These are phyloP conservation scores for Claviceps digitariae DNA, from an alignment of 2,329 filamentous ascomycete species.

Conservation along the genomic window DNA sequence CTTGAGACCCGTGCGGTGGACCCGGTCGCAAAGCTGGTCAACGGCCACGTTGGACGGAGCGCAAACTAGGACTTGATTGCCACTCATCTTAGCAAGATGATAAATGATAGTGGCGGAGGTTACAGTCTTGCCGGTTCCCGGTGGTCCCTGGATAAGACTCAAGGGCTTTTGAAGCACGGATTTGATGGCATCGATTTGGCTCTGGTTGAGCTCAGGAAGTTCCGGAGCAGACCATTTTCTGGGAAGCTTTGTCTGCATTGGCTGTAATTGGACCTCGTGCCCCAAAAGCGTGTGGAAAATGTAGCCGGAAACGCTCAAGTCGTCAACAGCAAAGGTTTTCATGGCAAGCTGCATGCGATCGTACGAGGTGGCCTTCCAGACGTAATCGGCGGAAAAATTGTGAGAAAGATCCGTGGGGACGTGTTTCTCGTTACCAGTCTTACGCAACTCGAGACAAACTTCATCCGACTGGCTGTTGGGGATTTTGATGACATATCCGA, in stretches of 20 bases:
- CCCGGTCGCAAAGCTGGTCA: conserved; percentile 93
- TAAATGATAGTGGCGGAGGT: conserved; percentile 98
- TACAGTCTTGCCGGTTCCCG: conserved; percentile 95
- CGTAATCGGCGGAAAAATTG: conserved; percentile 97
- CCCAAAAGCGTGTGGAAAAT: conserved; percentile 96
- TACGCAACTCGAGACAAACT: conserved; percentile 85
- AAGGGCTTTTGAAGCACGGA: conserved; percentile 86
- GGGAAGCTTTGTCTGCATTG: conserved; percentile 89
- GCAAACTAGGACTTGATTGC: conserved; percentile 88
- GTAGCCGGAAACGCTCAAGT: conserved; percentile 96
- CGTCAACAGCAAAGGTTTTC: conserved; percentile 97
- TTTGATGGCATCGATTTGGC: conserved; percentile 93
- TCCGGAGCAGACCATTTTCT: conserved; percentile 95
- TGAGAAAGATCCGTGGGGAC: conserved; percentile 93
- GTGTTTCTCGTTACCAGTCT: conserved; percentile 89
- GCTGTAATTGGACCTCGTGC: conserved; percentile 84
- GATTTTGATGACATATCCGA: conserved; percentile 98
- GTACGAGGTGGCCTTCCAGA: conserved; percentile 98
- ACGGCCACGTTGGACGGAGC: conserved; percentile 97
- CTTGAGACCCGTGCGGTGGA: conserved; percentile 88
- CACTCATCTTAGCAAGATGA: conserved; percentile 89
- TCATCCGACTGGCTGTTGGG: conserved; percentile 98
- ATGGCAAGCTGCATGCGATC: conserved; percentile 98
- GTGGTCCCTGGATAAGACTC: conserved; percentile 91
- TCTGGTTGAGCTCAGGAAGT: conserved; percentile 85